phyloP scores from a whole-genome alignment of 2,329 filamentous ascomycete genomes.

The Escovopsis sp. region DNA sequence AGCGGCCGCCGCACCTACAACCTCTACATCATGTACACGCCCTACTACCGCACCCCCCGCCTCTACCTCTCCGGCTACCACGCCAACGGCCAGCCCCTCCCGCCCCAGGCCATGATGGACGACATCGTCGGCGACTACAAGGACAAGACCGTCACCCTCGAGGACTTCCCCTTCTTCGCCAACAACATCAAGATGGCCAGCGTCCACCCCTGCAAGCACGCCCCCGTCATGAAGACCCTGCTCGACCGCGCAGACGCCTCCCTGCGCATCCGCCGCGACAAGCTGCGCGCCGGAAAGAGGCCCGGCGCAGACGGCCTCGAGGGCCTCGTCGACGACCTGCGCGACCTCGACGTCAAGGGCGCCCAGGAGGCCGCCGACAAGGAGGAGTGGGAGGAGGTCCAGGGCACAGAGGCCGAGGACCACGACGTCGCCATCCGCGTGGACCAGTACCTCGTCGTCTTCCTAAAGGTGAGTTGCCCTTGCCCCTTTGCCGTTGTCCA shows the following conservation, averaged over 20 bases:
- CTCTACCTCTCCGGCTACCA: slow-evolving; percentile 89
- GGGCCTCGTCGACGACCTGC: slow-evolving; percentile 70
- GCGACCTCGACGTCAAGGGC: slow-evolving; percentile 43
- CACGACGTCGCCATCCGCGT: slow-evolving; percentile 66
- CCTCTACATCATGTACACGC: slow-evolving; percentile 94
- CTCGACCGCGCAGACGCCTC: slow-evolving; percentile 91
- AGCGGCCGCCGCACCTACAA: slow-evolving; percentile 88
- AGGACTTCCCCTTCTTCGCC: slow-evolving; percentile 92
- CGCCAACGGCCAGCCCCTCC: slow-evolving; percentile 63
- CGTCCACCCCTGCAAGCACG: slow-evolving; percentile 94
- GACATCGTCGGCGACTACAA: slow-evolving; percentile 95
- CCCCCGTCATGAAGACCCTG: slow-evolving; percentile 93
- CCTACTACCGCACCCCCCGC: slow-evolving; percentile 90
- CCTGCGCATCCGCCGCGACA: slow-evolving; percentile 74
- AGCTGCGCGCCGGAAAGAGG: slow-evolving; percentile 48
- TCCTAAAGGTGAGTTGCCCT: slow-evolving; percentile 52
- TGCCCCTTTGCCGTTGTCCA: background rate
- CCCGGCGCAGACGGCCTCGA: slow-evolving; percentile 51
- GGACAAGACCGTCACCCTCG: slow-evolving; percentile 95
- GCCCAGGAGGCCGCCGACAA: slow-evolving; percentile 36
- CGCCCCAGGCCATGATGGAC: slow-evolving; percentile 83
- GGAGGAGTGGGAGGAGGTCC: slow-evolving; percentile 52
- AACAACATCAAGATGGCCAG: slow-evolving; percentile 90
- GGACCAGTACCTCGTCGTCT: slow-evolving; percentile 80
- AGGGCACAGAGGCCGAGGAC: slow-evolving; percentile 48